Percentiles rank a stretch among this genome's conserved stretches.
Evolutionary conservation across 257 asterid genomes (phyloP).

Genomic region (Galeopsis tetrahit): DNA sequence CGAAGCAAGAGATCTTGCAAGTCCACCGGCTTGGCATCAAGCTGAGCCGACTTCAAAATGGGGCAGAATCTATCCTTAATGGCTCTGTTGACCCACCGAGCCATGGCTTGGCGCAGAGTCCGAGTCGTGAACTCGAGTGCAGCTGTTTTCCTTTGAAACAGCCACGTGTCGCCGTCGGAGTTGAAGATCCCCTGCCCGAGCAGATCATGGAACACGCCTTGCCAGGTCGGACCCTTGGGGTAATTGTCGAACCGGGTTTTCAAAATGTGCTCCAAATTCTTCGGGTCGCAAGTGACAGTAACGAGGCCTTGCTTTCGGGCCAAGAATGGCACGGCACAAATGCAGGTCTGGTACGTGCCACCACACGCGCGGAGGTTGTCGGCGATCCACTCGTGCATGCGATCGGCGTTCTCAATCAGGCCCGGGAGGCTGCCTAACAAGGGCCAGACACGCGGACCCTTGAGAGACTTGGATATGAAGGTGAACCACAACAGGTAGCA

Average conservation of each 20-base stretch:
- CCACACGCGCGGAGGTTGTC: slow-evolving; percentile 91
- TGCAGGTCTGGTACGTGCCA: slow-evolving; percentile 96
- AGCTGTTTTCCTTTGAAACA: slow-evolving; percentile 82
- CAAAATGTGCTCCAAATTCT: slow-evolving; percentile 84
- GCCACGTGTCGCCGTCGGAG: slow-evolving; percentile 95
- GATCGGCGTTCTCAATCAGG: slow-evolving; percentile 73
- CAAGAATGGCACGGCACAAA: slow-evolving; percentile 80
- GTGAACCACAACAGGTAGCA: slow-evolving; percentile 87
- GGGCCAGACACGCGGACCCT: slow-evolving; percentile 97
- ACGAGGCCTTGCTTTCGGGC: slow-evolving; percentile 90
- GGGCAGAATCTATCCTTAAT: slow-evolving; percentile 77
- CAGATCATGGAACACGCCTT: slow-evolving; percentile 84
- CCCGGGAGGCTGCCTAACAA: slow-evolving; percentile 88
- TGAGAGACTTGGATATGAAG: slow-evolving; percentile 78
- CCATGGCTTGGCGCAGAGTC: slow-evolving; percentile 92
- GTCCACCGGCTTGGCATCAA: slow-evolving; percentile 59
- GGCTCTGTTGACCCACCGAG: slow-evolving; percentile 87
- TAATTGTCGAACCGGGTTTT: slow-evolving; percentile 89
- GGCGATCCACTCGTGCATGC: slow-evolving; percentile 90
- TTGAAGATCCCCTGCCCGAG: slow-evolving; percentile 92
- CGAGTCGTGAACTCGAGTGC: slow-evolving; percentile 91
- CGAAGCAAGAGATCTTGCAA: slow-evolving; percentile 86
- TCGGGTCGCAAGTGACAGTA: slow-evolving; percentile 90
- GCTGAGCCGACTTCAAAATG: slow-evolving; percentile 61
- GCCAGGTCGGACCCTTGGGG: slow-evolving; percentile 98